Conservation (phyloP, 1,139 yeast species). For the Yamadazyma diospyri region DNA sequence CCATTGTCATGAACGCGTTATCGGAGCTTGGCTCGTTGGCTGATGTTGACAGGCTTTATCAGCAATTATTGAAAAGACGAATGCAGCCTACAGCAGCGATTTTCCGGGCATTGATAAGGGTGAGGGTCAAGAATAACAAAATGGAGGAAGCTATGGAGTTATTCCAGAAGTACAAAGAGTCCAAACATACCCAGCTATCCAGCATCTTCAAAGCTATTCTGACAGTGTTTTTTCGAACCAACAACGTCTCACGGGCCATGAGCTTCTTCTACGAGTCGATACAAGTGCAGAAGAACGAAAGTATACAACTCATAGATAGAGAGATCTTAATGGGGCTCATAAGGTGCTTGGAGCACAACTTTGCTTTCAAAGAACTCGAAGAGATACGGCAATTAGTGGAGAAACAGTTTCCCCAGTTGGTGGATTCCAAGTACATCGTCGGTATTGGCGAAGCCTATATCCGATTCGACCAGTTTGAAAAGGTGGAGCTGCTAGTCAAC, state of each 20-base stretch:
- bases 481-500: conserved; percentile 28
- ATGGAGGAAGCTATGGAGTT: conserved; percentile 32
- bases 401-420: conserved; percentile 12
- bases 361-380: conserved; percentile 23
- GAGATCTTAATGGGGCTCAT: conserved; percentile 17
- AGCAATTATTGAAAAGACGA: conserved; percentile 43
- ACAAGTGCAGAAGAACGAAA: conserved; percentile 15
- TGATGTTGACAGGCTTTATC: conserved; percentile 51
- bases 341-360: conserved; percentile 21
- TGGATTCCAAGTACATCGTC: conserved; percentile 16
- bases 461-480: conserved; percentile 27
- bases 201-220: conserved; percentile 28
- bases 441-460: conserved; percentile 27
- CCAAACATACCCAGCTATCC: conserved; percentile 7
- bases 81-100: conserved; percentile 48
- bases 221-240: conserved; percentile 32
- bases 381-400: conserved; percentile 19
- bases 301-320: conserved; percentile 18
- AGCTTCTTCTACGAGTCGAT: conserved; percentile 36
- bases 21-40: conserved; percentile 54
- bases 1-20: conserved; percentile 61
- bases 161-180: conserved; percentile 16
- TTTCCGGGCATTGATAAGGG: conserved; percentile 46
- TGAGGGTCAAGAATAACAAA: conserved; percentile 45
- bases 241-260: conserved; percentile 37